Conservation (phyloP, 1,284 basidiomycete genomes). For the Ustilago crameri region DNA sequence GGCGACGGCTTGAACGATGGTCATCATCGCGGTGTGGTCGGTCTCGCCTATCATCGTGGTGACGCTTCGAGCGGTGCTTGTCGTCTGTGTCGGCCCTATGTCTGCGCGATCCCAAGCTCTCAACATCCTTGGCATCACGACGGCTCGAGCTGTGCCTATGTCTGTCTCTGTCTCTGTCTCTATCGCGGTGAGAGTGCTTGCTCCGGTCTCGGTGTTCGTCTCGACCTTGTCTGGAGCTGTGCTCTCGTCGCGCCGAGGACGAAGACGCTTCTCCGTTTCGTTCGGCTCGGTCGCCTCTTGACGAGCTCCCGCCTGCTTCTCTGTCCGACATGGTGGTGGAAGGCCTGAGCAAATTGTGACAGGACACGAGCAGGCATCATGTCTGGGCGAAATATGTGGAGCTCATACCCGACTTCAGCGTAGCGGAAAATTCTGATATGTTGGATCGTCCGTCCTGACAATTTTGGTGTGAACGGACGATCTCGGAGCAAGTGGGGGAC, state of each 20-base stretch:
- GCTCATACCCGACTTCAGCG: too few relatives aligned
- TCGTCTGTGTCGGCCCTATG: slow-evolving; percentile 6
- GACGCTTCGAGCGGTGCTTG: slow-evolving; percentile 8
- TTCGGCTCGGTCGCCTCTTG: neutral
- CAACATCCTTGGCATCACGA: neutral
- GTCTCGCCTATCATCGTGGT: slow-evolving; percentile 6
- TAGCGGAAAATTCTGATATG: too few relatives aligned
- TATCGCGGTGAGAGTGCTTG: slow-evolving; percentile 14
- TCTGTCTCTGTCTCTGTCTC: slow-evolving; percentile 3
- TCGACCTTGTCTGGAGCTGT: slow-evolving; percentile 13
- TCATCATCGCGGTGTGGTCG: slow-evolving; percentile 10
- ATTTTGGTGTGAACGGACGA: neutral
- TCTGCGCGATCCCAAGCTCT: neutral
- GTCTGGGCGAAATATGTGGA: slow-evolving; percentile 6
- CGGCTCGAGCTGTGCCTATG: slow-evolving; percentile 1
- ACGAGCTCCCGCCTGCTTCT: slow-evolving; percentile 1
- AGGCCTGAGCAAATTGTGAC: neutral
- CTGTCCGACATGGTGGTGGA: slow-evolving; percentile 9
- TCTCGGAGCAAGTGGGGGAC: slow-evolving; percentile 5
- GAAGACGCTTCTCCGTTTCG: neutral
- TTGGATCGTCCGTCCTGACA: too few relatives aligned
- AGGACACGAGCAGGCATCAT: too few relatives aligned
- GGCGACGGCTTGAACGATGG: slow-evolving; percentile 1
- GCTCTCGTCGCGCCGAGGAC: slow-evolving; percentile 6
- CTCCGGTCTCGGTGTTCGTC: slow-evolving; percentile 11